Conservation (phyloP, 2,329 filamentous ascomycete genomes). For the Hypoxylon sp. region DNA sequence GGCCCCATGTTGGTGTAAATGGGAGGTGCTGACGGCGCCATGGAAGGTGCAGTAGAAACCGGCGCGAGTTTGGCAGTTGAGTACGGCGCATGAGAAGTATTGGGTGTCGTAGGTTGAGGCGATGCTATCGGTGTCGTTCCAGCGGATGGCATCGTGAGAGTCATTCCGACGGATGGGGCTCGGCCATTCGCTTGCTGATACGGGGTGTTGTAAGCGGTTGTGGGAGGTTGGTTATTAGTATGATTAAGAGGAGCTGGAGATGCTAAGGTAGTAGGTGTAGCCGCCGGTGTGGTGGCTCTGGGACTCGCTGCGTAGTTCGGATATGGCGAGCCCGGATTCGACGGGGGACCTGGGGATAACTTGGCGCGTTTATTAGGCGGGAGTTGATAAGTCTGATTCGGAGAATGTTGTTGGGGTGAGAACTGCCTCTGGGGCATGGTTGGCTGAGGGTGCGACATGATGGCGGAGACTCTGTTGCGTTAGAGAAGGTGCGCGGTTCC, state of each 20-base stretch:
- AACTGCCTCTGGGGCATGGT: conserved; percentile 53
- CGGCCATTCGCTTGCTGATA: conserved; percentile 50
- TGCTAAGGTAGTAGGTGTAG: conserved; percentile 57
- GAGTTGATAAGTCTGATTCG: conserved; percentile 68
- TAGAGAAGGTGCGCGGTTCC: conserved; percentile 1
- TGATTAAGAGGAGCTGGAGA: conserved; percentile 53
- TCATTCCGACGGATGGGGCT: conserved; percentile 38
- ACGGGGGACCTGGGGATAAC: conserved; percentile 77
- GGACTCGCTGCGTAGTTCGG: conserved; percentile 66
- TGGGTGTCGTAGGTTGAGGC: conserved; percentile 46
- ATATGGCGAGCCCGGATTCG: conserved; percentile 76
- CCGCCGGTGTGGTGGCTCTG: conserved; percentile 54
- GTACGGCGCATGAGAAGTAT: conserved; percentile 48
- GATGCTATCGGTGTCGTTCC: conserved; percentile 40
- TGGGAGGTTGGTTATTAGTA: conserved; percentile 39
- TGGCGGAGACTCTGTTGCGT: conserved; percentile 6
- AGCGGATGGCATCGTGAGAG: conserved; percentile 47
- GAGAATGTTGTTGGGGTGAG: conserved; percentile 68
- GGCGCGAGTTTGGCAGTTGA: conserved; percentile 53
- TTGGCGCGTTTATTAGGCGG: conserved; percentile 82
- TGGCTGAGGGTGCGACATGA: conserved; percentile 53
- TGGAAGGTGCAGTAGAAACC: conserved; percentile 29
- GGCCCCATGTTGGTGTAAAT: conserved; percentile 55
- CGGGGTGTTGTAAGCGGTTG: conserved; percentile 56
- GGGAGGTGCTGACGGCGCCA: conserved; percentile 34